Evolutionary conservation across 2,329 filamentous ascomycete species (phyloP).

Genomic region (Proliferodiscus dingleyae): DNA sequence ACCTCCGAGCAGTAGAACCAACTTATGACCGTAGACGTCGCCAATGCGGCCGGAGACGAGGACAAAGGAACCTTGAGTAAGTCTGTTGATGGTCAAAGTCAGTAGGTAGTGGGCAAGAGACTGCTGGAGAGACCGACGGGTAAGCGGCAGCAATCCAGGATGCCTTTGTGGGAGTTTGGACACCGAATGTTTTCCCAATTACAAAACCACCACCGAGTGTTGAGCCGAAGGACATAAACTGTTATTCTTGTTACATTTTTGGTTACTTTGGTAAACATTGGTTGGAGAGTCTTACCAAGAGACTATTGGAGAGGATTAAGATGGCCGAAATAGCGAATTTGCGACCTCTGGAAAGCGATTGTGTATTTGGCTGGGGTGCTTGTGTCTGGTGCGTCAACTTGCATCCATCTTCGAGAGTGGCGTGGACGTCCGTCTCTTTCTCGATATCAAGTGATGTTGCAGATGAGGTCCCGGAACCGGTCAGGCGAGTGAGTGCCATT

Average conservation of each 20-base stretch:
- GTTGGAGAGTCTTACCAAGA: not conserved
- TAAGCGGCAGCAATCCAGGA: constrained; percentile 39
- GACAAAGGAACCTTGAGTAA: constrained; percentile 13
- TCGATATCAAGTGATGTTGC: too few species aligned
- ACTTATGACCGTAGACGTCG: constrained; percentile 46
- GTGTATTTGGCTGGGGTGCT: too few species aligned
- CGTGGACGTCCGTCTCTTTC: too few species aligned
- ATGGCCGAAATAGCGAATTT: not conserved
- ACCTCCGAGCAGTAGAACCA: constrained; percentile 40
- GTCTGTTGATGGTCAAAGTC: not conserved
- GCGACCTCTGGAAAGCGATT: not conserved
- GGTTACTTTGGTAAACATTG: too few species aligned
- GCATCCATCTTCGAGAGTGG: too few species aligned
- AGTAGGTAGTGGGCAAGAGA: constrained; percentile 5
- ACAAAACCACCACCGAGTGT: not conserved
- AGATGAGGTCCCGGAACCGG: too few species aligned
- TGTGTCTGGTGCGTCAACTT: too few species aligned
- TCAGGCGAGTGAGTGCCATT: too few species aligned
- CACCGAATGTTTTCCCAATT: not conserved
- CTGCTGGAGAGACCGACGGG: constrained; percentile 26
- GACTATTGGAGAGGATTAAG: not conserved
- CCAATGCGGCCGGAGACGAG: constrained; percentile 44
- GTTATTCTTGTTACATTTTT: not conserved
- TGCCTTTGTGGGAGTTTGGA: constrained; percentile 25
- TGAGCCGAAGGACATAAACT: not conserved